phyloP scores from a whole-genome alignment of 768 basidiomycete genomes.

The Suillus clintonianus region DNA sequence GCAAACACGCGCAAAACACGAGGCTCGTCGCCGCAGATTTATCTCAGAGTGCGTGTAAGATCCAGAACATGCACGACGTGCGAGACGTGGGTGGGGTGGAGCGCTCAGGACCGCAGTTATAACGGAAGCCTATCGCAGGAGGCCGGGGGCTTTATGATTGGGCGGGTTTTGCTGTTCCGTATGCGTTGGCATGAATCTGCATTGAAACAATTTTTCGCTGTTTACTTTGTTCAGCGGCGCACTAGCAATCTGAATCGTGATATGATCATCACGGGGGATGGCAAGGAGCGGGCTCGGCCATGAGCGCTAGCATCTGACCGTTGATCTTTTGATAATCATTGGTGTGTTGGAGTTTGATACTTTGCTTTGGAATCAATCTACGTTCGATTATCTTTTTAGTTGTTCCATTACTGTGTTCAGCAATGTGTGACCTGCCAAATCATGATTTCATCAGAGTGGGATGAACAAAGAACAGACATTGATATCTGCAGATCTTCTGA shows the following conservation, averaged over 20 bases:
- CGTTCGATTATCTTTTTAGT: not conserved
- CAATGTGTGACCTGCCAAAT: not conserved
- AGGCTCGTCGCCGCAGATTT: not conserved
- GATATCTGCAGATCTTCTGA: not conserved
- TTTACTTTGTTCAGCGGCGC: not conserved
- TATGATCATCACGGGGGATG: not conserved
- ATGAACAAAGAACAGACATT: conserved; percentile 1
- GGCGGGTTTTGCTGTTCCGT: not conserved
- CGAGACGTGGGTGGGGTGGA: not conserved
- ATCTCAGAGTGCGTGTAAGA: not conserved
- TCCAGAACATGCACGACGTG: not conserved
- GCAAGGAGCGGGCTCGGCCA: not conserved
- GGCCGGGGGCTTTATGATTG: not conserved
- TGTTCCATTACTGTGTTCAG: not conserved
- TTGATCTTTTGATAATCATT: not conserved
- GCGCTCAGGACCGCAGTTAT: not conserved
- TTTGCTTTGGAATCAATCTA: not conserved
- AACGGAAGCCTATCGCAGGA: not conserved
- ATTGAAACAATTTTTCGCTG: not conserved
- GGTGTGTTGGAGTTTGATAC: not conserved
- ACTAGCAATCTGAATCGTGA: not conserved
- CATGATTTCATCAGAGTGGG: not conserved
- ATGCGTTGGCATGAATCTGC: no score
- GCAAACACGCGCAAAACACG: not conserved
- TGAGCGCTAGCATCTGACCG: not conserved